These are phyloP conservation scores for Camellia sinensis DNA, from an alignment of 148 eudicot genomes.

Conservation along the genomic window DNA sequence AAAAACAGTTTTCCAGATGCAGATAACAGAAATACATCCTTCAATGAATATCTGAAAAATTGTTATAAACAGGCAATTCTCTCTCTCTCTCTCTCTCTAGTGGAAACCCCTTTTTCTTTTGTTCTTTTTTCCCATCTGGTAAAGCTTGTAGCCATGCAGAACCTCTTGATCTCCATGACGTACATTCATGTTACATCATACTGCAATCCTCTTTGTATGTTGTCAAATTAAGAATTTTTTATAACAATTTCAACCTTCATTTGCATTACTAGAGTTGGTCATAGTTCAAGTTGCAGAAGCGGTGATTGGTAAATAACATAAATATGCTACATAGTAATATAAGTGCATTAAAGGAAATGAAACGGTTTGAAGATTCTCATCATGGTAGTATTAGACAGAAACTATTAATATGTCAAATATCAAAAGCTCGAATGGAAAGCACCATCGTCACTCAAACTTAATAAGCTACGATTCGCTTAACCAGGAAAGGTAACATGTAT, in stretches of 20 bases:
- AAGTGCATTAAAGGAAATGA: neutral
- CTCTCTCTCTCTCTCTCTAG: neutral
- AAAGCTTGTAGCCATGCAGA: too few relatives aligned
- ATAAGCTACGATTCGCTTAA: neutral
- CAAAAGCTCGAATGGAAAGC: neutral
- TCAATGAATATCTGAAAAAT: too few relatives aligned
- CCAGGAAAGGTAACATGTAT: neutral
- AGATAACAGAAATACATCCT: neutral
- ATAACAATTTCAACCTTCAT: neutral
- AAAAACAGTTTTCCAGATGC: neutral
- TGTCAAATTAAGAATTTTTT: neutral
- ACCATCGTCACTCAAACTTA: neutral
- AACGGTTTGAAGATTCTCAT: neutral
- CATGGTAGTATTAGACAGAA: neutral
- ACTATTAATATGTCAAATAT: neutral
- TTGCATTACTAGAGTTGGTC: neutral
- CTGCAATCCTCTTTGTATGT: neutral
- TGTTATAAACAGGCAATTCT: too few relatives aligned
- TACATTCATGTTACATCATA: neutral
- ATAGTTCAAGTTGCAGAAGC: neutral
- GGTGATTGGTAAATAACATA: too few relatives aligned
- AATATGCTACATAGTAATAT: too few relatives aligned
- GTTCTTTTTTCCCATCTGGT: too few relatives aligned
- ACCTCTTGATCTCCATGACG: too few relatives aligned
- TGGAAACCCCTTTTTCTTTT: too few relatives aligned